Conservation (phyloP, 768 basidiomycete genomes). For the Cystobasidium onofrii region DNA sequence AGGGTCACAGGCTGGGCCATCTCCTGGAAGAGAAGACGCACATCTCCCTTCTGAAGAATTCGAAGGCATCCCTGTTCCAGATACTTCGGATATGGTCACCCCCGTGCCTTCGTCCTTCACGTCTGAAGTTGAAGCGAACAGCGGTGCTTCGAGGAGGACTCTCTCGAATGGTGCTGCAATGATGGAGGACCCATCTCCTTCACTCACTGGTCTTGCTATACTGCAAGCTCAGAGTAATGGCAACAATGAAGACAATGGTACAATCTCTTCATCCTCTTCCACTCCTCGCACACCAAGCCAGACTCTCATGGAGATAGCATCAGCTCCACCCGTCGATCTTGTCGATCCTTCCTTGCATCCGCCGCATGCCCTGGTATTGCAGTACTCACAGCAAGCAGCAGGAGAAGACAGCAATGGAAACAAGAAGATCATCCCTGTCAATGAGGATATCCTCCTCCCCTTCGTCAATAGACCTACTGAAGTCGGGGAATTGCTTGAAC, state of each 20-base stretch:
- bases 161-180: too few species aligned
- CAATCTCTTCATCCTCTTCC: background rate
- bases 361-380: background rate
- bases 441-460: slow-evolving; percentile 23
- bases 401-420: background rate
- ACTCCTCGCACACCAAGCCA: background rate
- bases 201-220: background rate
- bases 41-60: slow-evolving; percentile 48
- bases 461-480: slow-evolving; percentile 19
- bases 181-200: background rate
- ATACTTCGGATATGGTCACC: background rate
- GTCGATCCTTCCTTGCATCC: background rate
- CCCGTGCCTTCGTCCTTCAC: background rate
- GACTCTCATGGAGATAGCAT: background rate
- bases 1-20: slow-evolving; percentile 57
- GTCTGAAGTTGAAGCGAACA: background rate
- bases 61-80: background rate
- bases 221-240: background rate
- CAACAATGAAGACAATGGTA: background rate
- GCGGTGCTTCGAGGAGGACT: too few species aligned
- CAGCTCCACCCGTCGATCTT: background rate
- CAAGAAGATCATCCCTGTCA: slow-evolving; percentile 9
- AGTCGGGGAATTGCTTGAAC: slow-evolving; percentile 20
- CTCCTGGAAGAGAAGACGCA: slow-evolving; percentile 98
- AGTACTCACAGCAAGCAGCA: background rate